phyloP scores from a whole-genome alignment of 495 filamentous ascomycete genomes.

The Penicillium lividum region DNA sequence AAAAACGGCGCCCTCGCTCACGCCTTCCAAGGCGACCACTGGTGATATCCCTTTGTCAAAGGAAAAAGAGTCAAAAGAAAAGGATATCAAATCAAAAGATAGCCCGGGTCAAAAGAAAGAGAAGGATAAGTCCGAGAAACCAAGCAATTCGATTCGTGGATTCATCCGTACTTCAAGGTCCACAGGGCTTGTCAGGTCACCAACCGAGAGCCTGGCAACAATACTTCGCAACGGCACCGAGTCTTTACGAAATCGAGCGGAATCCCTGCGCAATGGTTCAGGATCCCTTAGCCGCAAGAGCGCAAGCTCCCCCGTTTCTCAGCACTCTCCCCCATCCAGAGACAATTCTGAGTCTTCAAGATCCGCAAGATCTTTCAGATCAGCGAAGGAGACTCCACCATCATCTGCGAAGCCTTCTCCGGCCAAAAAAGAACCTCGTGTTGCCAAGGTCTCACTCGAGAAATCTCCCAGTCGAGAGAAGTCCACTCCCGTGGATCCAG shows the following conservation, averaged over 20 bases:
- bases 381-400: conserved; percentile 14
- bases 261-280: conserved; percentile 23
- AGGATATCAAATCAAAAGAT: not conserved
- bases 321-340: conserved; percentile 17
- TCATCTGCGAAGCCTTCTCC: conserved; percentile 16
- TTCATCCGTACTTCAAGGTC: conserved; percentile 44
- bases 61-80: conserved; percentile 2
- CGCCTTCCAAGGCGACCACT: conserved; percentile 7
- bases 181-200: conserved; percentile 28
- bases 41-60: not conserved
- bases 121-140: not conserved
- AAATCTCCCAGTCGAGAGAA: conserved; percentile 1
- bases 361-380: conserved; percentile 24
- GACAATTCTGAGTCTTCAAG: conserved; percentile 32
- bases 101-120: conserved; percentile 2
- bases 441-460: conserved; percentile 1
- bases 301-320: conserved; percentile 20
- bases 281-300: conserved; percentile 21
- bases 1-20: conserved; percentile 10
- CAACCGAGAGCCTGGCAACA: conserved; percentile 30
- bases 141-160: conserved; percentile 36
- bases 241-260: conserved; percentile 26
- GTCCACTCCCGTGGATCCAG: not conserved
- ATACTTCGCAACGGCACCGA: conserved; percentile 30
- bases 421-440: conserved; percentile 5